Conservation (phyloP, 306 rosid genomes). For the Comarum palustre region DNA sequence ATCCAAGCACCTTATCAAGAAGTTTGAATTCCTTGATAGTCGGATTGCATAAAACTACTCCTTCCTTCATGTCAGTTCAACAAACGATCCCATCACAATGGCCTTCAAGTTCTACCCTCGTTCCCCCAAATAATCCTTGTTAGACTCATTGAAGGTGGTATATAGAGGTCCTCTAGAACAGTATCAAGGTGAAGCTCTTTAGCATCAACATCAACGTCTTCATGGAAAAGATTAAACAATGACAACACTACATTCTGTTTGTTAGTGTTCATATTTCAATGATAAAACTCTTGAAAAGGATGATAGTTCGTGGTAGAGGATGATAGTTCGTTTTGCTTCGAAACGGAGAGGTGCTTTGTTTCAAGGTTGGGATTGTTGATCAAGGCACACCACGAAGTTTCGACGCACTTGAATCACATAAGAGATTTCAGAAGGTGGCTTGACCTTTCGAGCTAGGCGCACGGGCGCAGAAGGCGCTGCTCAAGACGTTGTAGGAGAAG, state of each 20-base stretch:
- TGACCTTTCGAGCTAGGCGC: too few relatives aligned
- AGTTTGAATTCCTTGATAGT: neutral
- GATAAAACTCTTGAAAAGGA: neutral
- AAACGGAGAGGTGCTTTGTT: neutral
- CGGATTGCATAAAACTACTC: neutral
- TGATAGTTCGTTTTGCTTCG: neutral
- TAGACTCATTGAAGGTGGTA: neutral
- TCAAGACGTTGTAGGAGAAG: too few relatives aligned
- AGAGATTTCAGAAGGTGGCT: neutral
- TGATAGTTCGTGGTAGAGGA: neutral
- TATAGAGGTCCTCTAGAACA: neutral
- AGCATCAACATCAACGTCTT: neutral
- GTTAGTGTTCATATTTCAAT: neutral
- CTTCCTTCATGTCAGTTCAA: neutral
- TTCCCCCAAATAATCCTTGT: neutral
- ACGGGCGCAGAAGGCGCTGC: too few relatives aligned
- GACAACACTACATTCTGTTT: neutral
- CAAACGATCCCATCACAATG: constrained; percentile 2
- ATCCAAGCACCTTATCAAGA: too few relatives aligned
- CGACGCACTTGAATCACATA: neutral
- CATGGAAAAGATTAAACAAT: neutral
- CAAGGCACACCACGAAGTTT: neutral
- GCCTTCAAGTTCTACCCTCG: neutral
- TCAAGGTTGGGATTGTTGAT: neutral
- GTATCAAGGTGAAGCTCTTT: neutral